Base-by-base conservation (phyloP, 2,329 filamentous ascomycete species). In the Tolypocladium ovalisporum region DNA sequence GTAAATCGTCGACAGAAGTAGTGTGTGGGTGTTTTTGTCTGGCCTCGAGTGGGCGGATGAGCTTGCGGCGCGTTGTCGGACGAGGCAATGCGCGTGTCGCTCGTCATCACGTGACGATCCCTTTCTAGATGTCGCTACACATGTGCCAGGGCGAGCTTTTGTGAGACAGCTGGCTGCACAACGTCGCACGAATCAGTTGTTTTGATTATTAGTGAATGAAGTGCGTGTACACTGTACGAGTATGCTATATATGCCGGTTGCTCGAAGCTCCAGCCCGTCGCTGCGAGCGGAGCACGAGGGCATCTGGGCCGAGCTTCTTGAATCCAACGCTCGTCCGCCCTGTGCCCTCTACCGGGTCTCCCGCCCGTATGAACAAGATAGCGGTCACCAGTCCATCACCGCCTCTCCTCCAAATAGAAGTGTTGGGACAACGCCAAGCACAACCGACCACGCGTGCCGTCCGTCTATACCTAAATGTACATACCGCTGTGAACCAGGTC, bases 11-110 rank as follows among this genome's bases (percentile, higher is more conserved):
- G 54, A 54, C 67, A 65, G 62, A 59, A 57, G 55, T 62, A 59
- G 65, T 69, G 67, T 65, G 61, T 66, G 66, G 54, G 59, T 70
- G 64, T 70, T 70, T 70, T 70, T 70, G 68, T 70, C 67, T 64
- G 63, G 63, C 44, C 15, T n/a, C 47, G 2, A 52, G 29, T 35
- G 19, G 29, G 7, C 19, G 4, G 17, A 51, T 6, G 2, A 12
- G 6, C n/a, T 39, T 17, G 22, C 27, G 22, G 40, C 22, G 19
- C 19, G 54, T 49, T 40, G 54, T 55, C 12, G 54, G 19, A 32
- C 29, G 10, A 22, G 9, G 27, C 44, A 15, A 5, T 7, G 29
- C 29, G 17, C 29, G 10, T 9, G 7, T 15, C 36, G 15, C 36
- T 19, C 36, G 4, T 4, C 10, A 15, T 52, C 47, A 52, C 47